These are phyloP conservation scores for Fusarium sp. DNA, from an alignment of 2,329 filamentous ascomycete species.

Conservation along the genomic window DNA sequence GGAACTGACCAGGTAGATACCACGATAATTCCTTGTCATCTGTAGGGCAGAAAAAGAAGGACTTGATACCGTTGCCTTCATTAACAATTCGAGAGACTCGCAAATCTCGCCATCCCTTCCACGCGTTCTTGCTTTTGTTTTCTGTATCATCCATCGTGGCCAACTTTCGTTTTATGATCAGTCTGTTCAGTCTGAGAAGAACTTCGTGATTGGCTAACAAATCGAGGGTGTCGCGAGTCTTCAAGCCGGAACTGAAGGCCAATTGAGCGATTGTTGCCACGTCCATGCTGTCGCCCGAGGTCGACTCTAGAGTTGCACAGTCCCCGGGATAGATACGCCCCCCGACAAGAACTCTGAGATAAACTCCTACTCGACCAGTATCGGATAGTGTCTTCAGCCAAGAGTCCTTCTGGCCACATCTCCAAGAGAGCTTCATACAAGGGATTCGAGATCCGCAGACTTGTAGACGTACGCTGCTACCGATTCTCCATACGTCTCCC, in stretches of 20 bases:
- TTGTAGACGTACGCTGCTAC: slow-evolving; percentile 7
- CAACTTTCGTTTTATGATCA: neutral
- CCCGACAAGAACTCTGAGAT: neutral
- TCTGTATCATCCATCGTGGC: neutral
- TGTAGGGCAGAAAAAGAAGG: neutral
- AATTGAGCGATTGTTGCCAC: slow-evolving; percentile 3
- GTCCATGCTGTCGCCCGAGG: neutral
- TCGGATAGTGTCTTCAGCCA: slow-evolving; percentile 11
- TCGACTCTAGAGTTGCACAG: slow-evolving; percentile 4
- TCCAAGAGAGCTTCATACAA: slow-evolving; percentile 22
- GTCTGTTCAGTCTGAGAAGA: neutral
- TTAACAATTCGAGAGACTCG: neutral
- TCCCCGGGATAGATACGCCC: slow-evolving; percentile 7
- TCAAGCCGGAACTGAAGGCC: slow-evolving; percentile 1
- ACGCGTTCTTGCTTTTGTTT: neutral
- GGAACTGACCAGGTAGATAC: slow-evolving; percentile 13
- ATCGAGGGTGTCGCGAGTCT: slow-evolving; percentile 8
- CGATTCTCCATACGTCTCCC: slow-evolving; percentile 15
- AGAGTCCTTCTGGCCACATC: slow-evolving; percentile 16
- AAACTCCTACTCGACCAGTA: slow-evolving; percentile 1
- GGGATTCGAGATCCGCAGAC: slow-evolving; percentile 15
- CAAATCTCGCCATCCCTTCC: slow-evolving; percentile 10
- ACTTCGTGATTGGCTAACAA: neutral
- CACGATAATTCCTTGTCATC: neutral
- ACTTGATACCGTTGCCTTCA: neutral